Conservation (phyloP, 352 stramenopile species). For the Pythium inflatum region DNA sequence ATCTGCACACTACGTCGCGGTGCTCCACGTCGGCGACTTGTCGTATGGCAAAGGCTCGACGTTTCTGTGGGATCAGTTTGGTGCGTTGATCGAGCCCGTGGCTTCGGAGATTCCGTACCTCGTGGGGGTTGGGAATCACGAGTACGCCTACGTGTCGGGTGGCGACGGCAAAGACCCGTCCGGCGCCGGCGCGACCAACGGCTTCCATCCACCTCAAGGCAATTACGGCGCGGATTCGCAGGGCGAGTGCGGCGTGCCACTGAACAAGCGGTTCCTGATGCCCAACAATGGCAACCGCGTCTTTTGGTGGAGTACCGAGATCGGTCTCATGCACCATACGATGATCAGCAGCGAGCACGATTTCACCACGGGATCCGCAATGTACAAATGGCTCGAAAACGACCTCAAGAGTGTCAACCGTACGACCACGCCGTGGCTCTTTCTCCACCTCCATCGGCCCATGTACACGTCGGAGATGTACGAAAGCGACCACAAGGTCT, state of each 20-base stretch:
- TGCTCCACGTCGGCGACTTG: slow-evolving; percentile 81
- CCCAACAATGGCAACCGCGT: slow-evolving; percentile 37
- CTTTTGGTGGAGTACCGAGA: slow-evolving; percentile 38
- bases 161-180: slow-evolving; percentile 25
- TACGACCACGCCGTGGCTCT: slow-evolving; percentile 33
- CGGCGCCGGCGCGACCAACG: slow-evolving; percentile 19
- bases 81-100: slow-evolving; percentile 75
- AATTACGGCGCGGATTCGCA: slow-evolving; percentile 33
- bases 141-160: slow-evolving; percentile 42
- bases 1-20: slow-evolving; percentile 23
- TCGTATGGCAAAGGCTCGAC: slow-evolving; percentile 69
- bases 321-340: slow-evolving; percentile 31
- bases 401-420: slow-evolving; percentile 20
- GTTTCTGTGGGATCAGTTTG: slow-evolving; percentile 81
- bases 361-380: slow-evolving; percentile 20
- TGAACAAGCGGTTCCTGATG: slow-evolving; percentile 61
- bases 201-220: slow-evolving; percentile 19
- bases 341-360: slow-evolving; percentile 40
- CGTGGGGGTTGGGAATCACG: slow-evolving; percentile 49
- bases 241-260: slow-evolving; percentile 75
- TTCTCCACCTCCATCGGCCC: slow-evolving; percentile 25
- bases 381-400: slow-evolving; percentile 36
- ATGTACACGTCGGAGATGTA: slow-evolving; percentile 34
- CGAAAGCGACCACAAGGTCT: slow-evolving; percentile 19
- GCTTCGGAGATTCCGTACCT: slow-evolving; percentile 72